Conservation (phyloP, 2,329 filamentous ascomycete genomes). For the Metarhizium rileyi region DNA sequence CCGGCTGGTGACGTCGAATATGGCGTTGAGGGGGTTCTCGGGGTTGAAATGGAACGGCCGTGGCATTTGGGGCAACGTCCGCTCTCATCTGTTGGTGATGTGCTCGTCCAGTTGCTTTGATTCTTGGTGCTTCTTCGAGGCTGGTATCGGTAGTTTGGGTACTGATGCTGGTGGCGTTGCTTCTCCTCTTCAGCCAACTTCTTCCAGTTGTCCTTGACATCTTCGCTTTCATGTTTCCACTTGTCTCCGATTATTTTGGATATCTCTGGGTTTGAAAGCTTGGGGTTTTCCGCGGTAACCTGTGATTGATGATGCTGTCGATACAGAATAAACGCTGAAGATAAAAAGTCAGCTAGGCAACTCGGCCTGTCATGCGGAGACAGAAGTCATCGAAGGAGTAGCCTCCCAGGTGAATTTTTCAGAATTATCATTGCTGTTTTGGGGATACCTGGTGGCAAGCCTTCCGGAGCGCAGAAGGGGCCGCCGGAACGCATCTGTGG, state of each 20-base stretch:
- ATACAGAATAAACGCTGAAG: slow-evolving; percentile 89
- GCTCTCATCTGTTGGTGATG: slow-evolving; percentile 36
- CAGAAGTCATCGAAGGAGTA: background rate
- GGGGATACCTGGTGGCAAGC: background rate
- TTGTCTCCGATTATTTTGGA: slow-evolving; percentile 93
- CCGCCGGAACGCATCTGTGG: background rate
- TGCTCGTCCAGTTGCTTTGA: slow-evolving; percentile 21
- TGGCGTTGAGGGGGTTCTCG: slow-evolving; percentile 46
- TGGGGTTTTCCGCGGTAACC: slow-evolving; percentile 75
- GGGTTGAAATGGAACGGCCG: slow-evolving; percentile 54
- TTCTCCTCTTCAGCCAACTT: slow-evolving; percentile 88
- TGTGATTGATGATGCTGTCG: slow-evolving; percentile 82
- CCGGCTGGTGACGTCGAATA: slow-evolving; percentile 26
- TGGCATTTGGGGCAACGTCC: slow-evolving; percentile 61
- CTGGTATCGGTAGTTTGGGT: slow-evolving; percentile 91
- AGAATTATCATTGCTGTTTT: background rate
- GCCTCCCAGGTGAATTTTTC: background rate
- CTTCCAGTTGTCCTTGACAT: slow-evolving; percentile 80
- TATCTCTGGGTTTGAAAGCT: slow-evolving; percentile 87
- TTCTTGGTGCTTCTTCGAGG: slow-evolving; percentile 53
- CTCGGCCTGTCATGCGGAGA: background rate
- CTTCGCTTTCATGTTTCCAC: slow-evolving; percentile 70
- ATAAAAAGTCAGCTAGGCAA: slow-evolving; percentile 14
- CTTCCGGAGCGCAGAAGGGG: background rate
- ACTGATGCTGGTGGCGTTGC: slow-evolving; percentile 74